phyloP scores from a whole-genome alignment of 768 basidiomycete species.

The Panellus pusillus region DNA sequence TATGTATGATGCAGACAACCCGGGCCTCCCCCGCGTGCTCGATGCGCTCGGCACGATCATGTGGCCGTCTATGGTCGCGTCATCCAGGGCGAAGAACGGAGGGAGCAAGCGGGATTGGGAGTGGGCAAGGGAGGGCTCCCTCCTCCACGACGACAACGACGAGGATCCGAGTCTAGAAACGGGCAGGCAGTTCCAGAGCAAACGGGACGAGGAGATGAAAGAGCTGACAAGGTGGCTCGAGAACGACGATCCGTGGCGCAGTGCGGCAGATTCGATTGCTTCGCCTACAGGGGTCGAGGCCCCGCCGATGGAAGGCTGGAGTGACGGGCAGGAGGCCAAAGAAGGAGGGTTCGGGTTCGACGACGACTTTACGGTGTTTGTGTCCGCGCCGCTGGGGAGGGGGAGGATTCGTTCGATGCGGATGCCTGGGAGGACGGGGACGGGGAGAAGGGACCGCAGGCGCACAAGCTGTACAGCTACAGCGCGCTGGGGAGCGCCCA shows the following conservation, averaged over 20 bases:
- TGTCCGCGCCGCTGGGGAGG: conserved; percentile 51
- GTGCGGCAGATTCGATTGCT: conserved; percentile 25
- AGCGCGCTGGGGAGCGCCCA: conserved; percentile 59
- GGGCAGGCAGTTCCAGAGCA: conserved; percentile 22
- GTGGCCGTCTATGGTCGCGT: conserved; percentile 77
- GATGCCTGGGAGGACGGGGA: conserved; percentile 11
- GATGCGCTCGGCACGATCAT: conserved; percentile 85
- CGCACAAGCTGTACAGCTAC: conserved; percentile 31
- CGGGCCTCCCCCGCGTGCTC: conserved; percentile 62
- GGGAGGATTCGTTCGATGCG: conserved; percentile 22
- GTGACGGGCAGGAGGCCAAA: conserved; percentile 5
- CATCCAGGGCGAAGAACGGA: no score
- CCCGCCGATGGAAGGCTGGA: conserved; percentile 8
- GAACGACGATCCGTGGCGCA: conserved; percentile 47
- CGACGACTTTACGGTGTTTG: conserved; percentile 78
- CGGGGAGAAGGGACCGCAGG: neutral
- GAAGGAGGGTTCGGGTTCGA: conserved; percentile 48
- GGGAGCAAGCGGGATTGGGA: conserved; percentile 33
- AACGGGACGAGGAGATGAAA: conserved; percentile 52
- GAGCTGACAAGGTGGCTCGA: conserved; percentile 65
- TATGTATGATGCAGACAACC: conserved; percentile 39
- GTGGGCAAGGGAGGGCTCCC: conserved; percentile 46
- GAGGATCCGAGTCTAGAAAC: conserved; percentile 20
- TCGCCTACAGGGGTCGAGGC: conserved; percentile 28
- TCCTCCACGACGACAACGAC: no score